A percentile compares a stretch with the other conserved stretches of the same genome.
Conservation (phyloP, 148 eudicot genomes). For the Chenopodium formosanum region DNA sequence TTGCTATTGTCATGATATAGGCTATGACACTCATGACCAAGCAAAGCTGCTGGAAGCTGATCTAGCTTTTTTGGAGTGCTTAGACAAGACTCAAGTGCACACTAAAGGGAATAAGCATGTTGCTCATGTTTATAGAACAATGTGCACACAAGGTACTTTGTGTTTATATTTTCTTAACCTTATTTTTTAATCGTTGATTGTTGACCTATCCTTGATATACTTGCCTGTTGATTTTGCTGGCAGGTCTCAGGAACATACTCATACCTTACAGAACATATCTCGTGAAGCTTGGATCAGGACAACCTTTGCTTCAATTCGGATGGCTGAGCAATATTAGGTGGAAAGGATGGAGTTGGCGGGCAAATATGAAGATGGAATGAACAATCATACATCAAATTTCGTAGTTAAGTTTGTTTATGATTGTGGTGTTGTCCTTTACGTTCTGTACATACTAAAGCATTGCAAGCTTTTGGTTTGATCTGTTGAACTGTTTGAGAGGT, state of each 20-base stretch:
- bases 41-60: constrained; percentile 94
- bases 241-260: constrained; percentile 84
- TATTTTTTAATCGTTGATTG: not conserved
- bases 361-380: constrained; percentile 27
- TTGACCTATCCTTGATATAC: not conserved
- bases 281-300: constrained; percentile 59
- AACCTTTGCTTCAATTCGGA: constrained; percentile 49
- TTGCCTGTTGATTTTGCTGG: not conserved
- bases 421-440: not conserved
- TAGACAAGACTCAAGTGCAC: constrained; percentile 74
- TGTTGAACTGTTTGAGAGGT: not conserved
- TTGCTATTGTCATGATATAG: constrained; percentile 98
- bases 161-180: no score
- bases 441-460: constrained; percentile 6
- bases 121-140: constrained; percentile 68
- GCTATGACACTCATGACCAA: constrained; percentile 88
- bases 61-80: constrained; percentile 87
- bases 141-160: constrained; percentile 87
- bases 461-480: not conserved
- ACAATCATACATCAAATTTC: not conserved
- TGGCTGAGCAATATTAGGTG: constrained; percentile 73
- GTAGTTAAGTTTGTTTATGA: not conserved
- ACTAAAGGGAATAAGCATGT: constrained; percentile 64
- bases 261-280: constrained; percentile 86
- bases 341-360: constrained; percentile 53